Conservation (phyloP, 805 yeast genomes). For the Nakazawaea siamensis region DNA sequence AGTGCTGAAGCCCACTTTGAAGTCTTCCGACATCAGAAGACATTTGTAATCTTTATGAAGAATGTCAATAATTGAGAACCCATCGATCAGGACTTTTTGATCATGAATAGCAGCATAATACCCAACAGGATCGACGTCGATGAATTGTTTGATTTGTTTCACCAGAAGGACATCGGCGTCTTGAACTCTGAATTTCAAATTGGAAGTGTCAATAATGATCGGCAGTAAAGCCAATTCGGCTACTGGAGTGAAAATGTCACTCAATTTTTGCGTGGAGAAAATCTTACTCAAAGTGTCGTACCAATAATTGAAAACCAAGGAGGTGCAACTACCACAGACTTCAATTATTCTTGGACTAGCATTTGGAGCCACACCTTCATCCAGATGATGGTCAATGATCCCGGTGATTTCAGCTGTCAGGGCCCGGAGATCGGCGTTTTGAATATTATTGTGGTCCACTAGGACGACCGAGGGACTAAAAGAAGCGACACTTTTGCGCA, state of each 20-base stretch:
- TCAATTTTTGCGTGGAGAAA: background rate
- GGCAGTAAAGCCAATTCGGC: conserved; percentile 55
- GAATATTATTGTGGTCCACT: conserved; percentile 67
- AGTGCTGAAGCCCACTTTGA: conserved; percentile 68
- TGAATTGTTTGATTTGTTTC: conserved; percentile 24
- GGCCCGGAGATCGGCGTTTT: conserved; percentile 32
- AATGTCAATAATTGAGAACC: conserved; percentile 52
- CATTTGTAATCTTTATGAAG: conserved; percentile 81
- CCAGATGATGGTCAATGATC: conserved; percentile 86
- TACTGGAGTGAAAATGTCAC: conserved; percentile 22
- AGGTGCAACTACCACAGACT: conserved; percentile 71
- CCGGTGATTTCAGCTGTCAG: conserved; percentile 40
- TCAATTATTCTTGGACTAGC: conserved; percentile 56
- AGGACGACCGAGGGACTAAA: background rate
- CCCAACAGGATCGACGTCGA: conserved; percentile 13
- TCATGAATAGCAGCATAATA: conserved; percentile 27
- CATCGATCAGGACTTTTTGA: conserved; percentile 57
- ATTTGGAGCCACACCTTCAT: conserved; percentile 40
- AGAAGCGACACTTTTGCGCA: too few relatives aligned
- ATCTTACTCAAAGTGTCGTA: conserved; percentile 14
- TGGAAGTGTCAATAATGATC: conserved; percentile 67
- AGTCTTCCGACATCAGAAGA: conserved; percentile 32
- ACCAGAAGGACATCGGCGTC: conserved; percentile 43
- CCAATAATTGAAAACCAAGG: conserved; percentile 66
- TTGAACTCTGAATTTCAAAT: conserved; percentile 58